Base-by-base conservation (phyloP, 2,329 filamentous ascomycete genomes). In the Podosphaera leucotricha region DNA sequence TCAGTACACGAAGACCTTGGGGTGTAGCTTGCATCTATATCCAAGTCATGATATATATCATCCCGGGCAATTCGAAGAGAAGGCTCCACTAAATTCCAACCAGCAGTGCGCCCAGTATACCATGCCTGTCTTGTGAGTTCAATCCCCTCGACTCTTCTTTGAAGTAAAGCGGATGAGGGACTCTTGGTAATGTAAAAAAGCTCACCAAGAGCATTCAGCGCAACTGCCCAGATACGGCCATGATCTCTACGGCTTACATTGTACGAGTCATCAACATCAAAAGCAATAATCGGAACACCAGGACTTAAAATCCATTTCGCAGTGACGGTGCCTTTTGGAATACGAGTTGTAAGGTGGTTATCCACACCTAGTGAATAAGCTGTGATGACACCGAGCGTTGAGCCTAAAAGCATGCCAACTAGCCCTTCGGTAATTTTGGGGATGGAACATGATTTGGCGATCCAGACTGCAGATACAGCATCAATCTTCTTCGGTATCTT, bases 141-240 rank as follows among this genome's bases (percentile, higher is more conserved):
- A 30, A 77, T 66, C 54, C 68, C 52, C 52, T 57, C 54, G n/a
- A 60, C 43, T 16, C 54, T 59, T 2, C 62, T 58, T 30, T 66
- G 63, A 3, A 65, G 52, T 6, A 70, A 64, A 18, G 69, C 64
- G 30, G 67, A 66, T 21, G 60, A 66, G 0, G 83, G 84, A 6
- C 77, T 67, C 41, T 82, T 75, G 1, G 72, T 79, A 1, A 95
- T 65, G 52, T 87, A 93, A 59, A 79, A 95, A 0, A 93, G 66
- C 59, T 98, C 90, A 1, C 90, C 90, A 7, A 98, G 66, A 0
- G 90, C 87, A 57, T 98, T 98, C 43, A 98, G 62, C n/a, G 75
- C 82, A 37, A 87, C 78, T n/a, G 82, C 84, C 84, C 85, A 95
- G 11, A 90, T 71, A 22, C 86, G 76, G 11, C 73, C 71, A 42